Evolutionary conservation across 805 yeast species (phyloP), one percentile per base, ranked within the genome.

Genomic region (Metschnikowia cerradonensis): DNA sequence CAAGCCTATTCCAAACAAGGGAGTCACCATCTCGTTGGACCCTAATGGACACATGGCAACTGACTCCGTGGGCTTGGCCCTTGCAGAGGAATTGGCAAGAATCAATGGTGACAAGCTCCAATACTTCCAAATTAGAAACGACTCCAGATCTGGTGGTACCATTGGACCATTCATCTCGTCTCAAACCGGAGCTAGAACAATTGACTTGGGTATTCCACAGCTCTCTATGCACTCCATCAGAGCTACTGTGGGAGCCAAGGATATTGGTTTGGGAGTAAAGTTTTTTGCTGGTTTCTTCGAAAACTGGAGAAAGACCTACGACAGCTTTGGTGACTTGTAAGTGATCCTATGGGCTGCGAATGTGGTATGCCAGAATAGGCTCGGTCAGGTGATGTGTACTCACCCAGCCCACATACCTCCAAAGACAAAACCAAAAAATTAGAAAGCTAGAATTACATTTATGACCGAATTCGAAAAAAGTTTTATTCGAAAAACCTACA

Each of bases 31-130:
- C 31, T 77, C 88, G 1, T 72, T 83, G 57, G 95, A 89, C 67
- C 82, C 95, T 37, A 86, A 88, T 66, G 90, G 87, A 13, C 86
- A 85, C 63, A 83, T 88, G 86, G 90, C 91, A 23, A 87, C 96
- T 6, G 95, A 89, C 64, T 75, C 84, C 3, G 82, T 83, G 43
- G 89, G 92, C 15, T 67, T 80, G 19, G 86, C 92, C 0, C 71
- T 90, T 45, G 74, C 82, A 44, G 88, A 86, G 66, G 85, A 84
- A 60, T 64, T 89, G 55, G 96, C 90, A 2, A 71, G 79, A 51
- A 63, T 70, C 48, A 83, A 87, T 53, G 85, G 75, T 46, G 90
- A 86, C 64, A 69, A 72, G 48, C 57, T 89, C 30, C 96, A 90
- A 70, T 83, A 82, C 68, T 88, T 88, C 82, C 96, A 89, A 63